Percentiles rank a stretch among this genome's conserved stretches.
Conservation (phyloP, 73 alveolate species). For the Uronychia setigera region DNA sequence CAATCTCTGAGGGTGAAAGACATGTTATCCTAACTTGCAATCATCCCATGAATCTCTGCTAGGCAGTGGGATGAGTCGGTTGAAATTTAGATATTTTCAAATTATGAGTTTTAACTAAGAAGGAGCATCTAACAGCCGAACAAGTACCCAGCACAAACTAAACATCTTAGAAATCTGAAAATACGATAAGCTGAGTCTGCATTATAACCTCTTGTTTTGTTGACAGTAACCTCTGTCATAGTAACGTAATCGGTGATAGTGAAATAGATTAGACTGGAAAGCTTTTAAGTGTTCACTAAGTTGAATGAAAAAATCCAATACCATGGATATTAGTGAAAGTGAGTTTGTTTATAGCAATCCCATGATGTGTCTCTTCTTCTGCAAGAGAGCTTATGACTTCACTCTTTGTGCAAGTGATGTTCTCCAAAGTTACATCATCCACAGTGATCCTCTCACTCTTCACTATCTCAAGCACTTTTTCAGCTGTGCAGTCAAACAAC, state of each 20-base stretch:
- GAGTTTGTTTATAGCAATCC: background rate
- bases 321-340: background rate
- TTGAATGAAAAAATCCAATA: no score
- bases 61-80: background rate
- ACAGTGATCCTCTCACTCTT: background rate
- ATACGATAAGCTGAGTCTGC: no score
- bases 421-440: background rate
- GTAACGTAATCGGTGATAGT: background rate
- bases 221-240: background rate
- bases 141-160: no score
- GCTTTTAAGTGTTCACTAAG: background rate
- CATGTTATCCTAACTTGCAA: background rate
- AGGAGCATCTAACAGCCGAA: no score
- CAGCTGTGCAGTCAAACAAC: no score
- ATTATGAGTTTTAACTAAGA: background rate
- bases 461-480: background rate
- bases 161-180: no score
- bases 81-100: background rate
- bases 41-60: background rate
- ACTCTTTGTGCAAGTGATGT: background rate
- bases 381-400: background rate
- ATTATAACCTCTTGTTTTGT: background rate
- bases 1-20: background rate
- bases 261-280: background rate
- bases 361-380: background rate